Conservation (phyloP, 2,329 filamentous ascomycete genomes). For the Calonectria multiphialidica region DNA sequence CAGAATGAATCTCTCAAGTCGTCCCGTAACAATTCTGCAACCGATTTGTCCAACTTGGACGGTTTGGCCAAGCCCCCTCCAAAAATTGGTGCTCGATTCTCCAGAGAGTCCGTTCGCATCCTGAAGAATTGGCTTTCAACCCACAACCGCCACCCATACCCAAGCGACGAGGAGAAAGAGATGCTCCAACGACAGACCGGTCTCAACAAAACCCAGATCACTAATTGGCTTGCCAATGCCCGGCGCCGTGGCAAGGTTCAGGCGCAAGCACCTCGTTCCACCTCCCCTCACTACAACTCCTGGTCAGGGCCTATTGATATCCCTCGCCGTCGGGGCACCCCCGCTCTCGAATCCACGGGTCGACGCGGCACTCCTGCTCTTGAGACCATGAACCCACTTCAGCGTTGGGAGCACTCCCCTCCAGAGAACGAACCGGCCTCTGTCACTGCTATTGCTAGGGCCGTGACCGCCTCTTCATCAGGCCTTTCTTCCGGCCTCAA, state of each 20-base stretch:
- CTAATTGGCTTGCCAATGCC: conserved; percentile 93
- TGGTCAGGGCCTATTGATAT: conserved; percentile 79
- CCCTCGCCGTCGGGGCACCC: conserved; percentile 70
- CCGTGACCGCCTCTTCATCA: conserved; percentile 66
- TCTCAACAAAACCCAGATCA: conserved; percentile 85
- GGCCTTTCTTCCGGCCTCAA: conserved; percentile 66
- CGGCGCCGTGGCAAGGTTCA: conserved; percentile 84
- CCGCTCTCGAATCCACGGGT: conserved; percentile 66
- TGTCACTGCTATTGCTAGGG: conserved; percentile 68
- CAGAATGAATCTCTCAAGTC: conserved; percentile 41
- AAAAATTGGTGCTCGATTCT: conserved; percentile 82
- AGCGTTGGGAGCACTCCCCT: conserved; percentile 71
- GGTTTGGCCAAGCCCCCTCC: conserved; percentile 52
- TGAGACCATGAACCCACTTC: conserved; percentile 67
- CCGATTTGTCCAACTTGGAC: conserved; percentile 45
- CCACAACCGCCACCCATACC: conserved; percentile 87
- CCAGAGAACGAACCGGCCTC: conserved; percentile 72
- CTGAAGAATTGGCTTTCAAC: conserved; percentile 87
- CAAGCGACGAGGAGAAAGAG: conserved; percentile 88
- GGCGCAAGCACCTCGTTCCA: conserved; percentile 72
- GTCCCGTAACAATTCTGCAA: conserved; percentile 39
- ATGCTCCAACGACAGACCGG: conserved; percentile 83
- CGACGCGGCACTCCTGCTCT: conserved; percentile 50
- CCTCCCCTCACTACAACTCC: conserved; percentile 75
- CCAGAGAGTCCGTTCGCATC: conserved; percentile 81